Evolutionary conservation across 257 asterid genomes (phyloP).

Genomic region (Plantago elongata): DNA sequence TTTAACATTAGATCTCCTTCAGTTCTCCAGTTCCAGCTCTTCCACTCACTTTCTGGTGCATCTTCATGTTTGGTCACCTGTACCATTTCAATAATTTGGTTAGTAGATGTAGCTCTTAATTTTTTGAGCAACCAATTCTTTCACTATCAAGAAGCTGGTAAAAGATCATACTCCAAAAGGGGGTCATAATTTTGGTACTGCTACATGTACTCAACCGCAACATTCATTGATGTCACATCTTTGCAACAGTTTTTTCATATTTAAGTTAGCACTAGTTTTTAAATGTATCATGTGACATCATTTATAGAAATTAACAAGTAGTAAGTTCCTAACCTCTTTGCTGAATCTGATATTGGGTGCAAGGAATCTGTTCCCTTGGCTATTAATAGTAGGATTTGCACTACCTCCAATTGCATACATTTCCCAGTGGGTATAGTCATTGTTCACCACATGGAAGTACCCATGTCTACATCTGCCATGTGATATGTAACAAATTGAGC

Average conservation of each 20-base stretch:
- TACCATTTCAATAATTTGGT: background rate
- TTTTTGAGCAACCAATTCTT: background rate
- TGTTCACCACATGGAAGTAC: constrained; percentile 52
- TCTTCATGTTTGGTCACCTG: constrained; percentile 62
- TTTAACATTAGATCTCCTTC: constrained; percentile 62
- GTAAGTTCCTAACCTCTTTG: constrained; percentile 29
- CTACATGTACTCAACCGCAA: too few species aligned
- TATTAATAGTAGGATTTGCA: constrained; percentile 45
- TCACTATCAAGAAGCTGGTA: background rate
- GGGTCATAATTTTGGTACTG: background rate
- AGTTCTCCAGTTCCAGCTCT: constrained; percentile 62
- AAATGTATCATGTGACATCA: too few species aligned
- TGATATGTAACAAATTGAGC: background rate
- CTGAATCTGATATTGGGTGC: constrained; percentile 39
- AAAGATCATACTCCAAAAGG: background rate
- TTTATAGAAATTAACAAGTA: background rate
- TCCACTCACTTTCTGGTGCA: constrained; percentile 53
- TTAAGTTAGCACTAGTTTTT: too few species aligned
- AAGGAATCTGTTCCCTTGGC: constrained; percentile 54
- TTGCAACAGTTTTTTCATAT: too few species aligned
- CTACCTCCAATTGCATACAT: constrained; percentile 59
- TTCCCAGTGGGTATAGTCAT: constrained; percentile 55
- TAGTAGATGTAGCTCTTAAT: background rate
- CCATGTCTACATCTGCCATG: constrained; percentile 45
- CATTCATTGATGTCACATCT: too few species aligned